These are phyloP conservation scores for Sporopachydermia lactativora DNA, from an alignment of 805 yeast species.

Conservation along the genomic window DNA sequence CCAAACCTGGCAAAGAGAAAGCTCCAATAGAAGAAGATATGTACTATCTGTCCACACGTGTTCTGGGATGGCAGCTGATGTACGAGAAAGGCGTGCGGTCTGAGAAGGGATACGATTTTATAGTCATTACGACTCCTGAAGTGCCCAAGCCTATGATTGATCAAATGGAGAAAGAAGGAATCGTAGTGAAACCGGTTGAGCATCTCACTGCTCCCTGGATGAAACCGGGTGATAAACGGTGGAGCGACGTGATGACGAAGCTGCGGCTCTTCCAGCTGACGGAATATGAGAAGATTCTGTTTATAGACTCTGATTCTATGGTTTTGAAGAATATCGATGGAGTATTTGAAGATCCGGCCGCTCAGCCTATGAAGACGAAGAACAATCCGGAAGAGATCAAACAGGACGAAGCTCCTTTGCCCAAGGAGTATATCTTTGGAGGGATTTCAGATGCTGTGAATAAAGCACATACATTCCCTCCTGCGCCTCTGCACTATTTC, in stretches of 20 bases:
- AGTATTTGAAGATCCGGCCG: slow-evolving; percentile 5
- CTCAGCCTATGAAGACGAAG: slow-evolving; percentile 3
- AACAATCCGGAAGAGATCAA: not conserved
- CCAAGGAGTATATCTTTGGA: slow-evolving; percentile 6
- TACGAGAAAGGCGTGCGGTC: not conserved
- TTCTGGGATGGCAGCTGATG: not conserved
- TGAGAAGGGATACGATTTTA: slow-evolving; percentile 3
- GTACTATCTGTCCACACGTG: not conserved
- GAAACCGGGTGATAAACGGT: slow-evolving; percentile 4
- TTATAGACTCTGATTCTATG: slow-evolving; percentile 7
- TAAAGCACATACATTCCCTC: slow-evolving; percentile 5
- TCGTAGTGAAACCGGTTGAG: slow-evolving; percentile 5
- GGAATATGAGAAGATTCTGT: slow-evolving; percentile 6
- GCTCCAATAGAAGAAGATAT: not conserved
- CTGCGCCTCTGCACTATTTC: slow-evolving; percentile 5
- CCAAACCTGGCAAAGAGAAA: not conserved
- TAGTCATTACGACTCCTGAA: slow-evolving; percentile 6
- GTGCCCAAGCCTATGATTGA: slow-evolving; percentile 6
- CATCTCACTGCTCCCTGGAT: slow-evolving; percentile 3
- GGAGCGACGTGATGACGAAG: slow-evolving; percentile 8
- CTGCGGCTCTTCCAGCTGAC: slow-evolving; percentile 5
- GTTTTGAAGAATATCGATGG: slow-evolving; percentile 5
- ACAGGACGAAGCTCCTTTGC: slow-evolving; percentile 6
- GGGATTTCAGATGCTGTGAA: slow-evolving; percentile 6
- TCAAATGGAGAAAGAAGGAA: slow-evolving; percentile 6